A percentile compares a stretch with the other conserved stretches of the same genome.
Evolutionary conservation across 768 basidiomycete genomes (phyloP).

Genomic region (Mycena metata): DNA sequence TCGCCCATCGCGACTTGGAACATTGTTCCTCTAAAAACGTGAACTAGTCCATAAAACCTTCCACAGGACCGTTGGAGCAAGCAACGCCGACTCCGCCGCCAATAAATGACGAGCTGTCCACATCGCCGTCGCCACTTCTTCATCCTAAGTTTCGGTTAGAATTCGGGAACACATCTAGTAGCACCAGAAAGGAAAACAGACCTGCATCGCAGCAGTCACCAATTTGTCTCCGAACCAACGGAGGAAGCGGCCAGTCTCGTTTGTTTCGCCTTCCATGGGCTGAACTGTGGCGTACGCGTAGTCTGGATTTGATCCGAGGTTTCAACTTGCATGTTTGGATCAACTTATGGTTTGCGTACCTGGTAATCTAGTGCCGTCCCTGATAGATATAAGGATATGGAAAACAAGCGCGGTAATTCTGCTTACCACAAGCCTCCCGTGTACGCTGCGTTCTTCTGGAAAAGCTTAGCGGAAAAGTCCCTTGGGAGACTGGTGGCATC

Average conservation of each 20-base stretch:
- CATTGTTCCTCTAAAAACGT: neutral
- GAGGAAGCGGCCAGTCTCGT: no score
- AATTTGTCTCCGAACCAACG: no score
- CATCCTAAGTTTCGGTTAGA: conserved; percentile 19
- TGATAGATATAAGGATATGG: neutral
- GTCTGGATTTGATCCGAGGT: no score
- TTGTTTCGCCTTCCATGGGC: no score
- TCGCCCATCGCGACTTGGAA: no score
- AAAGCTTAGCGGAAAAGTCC: conserved; percentile 19
- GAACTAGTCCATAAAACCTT: conserved; percentile 19
- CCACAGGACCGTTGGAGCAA: conserved; percentile 24
- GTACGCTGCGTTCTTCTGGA: conserved; percentile 10
- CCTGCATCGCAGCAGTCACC: conserved; percentile 13
- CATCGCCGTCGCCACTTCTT: conserved; percentile 26
- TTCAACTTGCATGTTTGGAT: no score
- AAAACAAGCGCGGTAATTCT: neutral
- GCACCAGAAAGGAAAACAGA: neutral
- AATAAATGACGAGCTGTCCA: conserved; percentile 41
- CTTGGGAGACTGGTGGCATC: neutral
- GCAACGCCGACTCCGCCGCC: conserved; percentile 16
- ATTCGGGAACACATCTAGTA: neutral
- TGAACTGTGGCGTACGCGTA: no score
- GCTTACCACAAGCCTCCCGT: conserved; percentile 32
- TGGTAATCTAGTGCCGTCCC: no score
- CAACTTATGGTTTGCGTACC: no score